Evolutionary conservation across 1,284 basidiomycete species (phyloP).

Genomic region (Inonotus obliquus): DNA sequence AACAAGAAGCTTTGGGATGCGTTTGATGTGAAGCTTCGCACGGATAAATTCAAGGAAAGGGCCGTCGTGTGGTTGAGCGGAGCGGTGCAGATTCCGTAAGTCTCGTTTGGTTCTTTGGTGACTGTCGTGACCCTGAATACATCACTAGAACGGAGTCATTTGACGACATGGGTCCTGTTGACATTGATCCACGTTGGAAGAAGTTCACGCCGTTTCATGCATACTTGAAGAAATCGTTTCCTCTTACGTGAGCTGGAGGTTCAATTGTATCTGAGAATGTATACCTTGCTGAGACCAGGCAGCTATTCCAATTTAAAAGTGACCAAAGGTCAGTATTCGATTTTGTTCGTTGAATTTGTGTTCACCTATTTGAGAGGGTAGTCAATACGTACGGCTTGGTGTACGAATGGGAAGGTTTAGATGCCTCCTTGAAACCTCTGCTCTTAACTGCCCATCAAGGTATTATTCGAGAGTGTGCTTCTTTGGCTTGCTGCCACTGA

Average conservation of each 20-base stretch:
- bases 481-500: background rate
- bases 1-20: slow-evolving; percentile 38
- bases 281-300: background rate
- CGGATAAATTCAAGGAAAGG: slow-evolving; percentile 40
- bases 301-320: slow-evolving; percentile 34
- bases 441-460: slow-evolving; percentile 46
- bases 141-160: slow-evolving; percentile 15
- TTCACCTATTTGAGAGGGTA: background rate
- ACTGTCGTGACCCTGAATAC: background rate
- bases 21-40: slow-evolving; percentile 36
- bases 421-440: slow-evolving; percentile 42
- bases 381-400: slow-evolving; percentile 46
- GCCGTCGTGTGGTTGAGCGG: slow-evolving; percentile 52
- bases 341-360: no score
- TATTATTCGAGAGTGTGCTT: slow-evolving; percentile 9
- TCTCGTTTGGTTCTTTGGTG: slow-evolving; percentile 2
- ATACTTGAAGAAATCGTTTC: slow-evolving; percentile 21
- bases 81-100: slow-evolving; percentile 39
- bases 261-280: background rate
- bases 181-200: slow-evolving; percentile 23
- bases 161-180: slow-evolving; percentile 21
- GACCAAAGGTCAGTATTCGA: slow-evolving; percentile 23
- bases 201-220: slow-evolving; percentile 22
- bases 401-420: slow-evolving; percentile 43
- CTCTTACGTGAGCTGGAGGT: slow-evolving; percentile 19